Base-by-base conservation (phyloP, 1,284 basidiomycete genomes). In the Cryptococcus jaspeensis region DNA sequence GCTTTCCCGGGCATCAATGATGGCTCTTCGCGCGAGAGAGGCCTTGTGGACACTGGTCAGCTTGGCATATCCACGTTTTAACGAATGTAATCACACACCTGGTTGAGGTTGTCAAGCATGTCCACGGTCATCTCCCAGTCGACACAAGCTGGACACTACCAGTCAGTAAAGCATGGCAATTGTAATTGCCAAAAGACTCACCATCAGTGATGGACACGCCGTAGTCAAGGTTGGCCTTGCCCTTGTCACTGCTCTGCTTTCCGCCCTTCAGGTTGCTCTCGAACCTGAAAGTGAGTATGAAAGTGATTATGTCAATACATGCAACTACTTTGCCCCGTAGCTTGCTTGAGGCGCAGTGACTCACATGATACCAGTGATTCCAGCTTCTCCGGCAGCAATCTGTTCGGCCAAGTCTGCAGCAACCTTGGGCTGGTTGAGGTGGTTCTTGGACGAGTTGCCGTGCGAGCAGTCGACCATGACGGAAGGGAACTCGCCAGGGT, bases 291-390 rank as follows among this genome's bases (percentile, higher is more conserved):
- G 3, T 20, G 20, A 32, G 28, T 4, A 9, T 32, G 20, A 1
- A 8, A 16, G 22, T 25, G 20, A 22, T 12, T 41, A 4, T 15
- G n/a, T n/a, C n/a, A n/a, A n/a, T n/a, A n/a, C n/a, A n/a, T n/a
- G n/a, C n/a, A n/a, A n/a, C n/a, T n/a, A n/a, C n/a, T n/a, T n/a
- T n/a, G n/a, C n/a, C n/a, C n/a, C n/a, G n/a, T n/a, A n/a, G n/a
- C 22, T 42, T 16, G 39, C 2, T 37, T 20, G 48, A 39, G 5
- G 15, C n/a, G n/a, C 35, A 23, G 38, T 32, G 28, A 49, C 67
- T 62, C 60, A 85, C 94, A 98, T 97, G 64, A 97, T 90, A 60
- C 95, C 94, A 1, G 90, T 93, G 76, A 98, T 90, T 55, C 84
- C 82, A 57, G 78, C 83, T 65, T 92, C 85, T 46, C 92, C 93